Conservation (phyloP, 306 rosid genomes). For the Dicorynia guianensis region DNA sequence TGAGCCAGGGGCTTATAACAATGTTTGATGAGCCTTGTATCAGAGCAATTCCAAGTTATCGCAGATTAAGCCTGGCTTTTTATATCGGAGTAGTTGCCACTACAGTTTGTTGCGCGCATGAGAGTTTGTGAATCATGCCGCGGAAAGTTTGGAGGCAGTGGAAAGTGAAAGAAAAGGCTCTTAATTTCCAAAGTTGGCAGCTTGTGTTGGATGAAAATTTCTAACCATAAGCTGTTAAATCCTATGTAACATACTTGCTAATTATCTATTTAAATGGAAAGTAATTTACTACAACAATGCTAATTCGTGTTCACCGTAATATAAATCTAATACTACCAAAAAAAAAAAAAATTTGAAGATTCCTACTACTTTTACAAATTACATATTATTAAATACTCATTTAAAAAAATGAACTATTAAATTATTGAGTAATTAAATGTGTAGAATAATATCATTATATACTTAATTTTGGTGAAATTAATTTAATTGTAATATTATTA, state of each 20-base stretch:
- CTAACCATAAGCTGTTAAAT: constrained; percentile 30
- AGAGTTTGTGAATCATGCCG: constrained; percentile 42
- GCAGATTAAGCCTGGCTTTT: background rate
- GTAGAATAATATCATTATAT: no score
- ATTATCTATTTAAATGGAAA: constrained; percentile 28
- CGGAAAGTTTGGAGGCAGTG: constrained; percentile 31
- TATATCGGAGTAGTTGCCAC: constrained; percentile 10
- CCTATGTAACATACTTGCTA: constrained; percentile 26
- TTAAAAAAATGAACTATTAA: no score
- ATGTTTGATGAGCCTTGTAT: constrained; percentile 53
- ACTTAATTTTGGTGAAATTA: no score
- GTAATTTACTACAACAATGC: background rate
- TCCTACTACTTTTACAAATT: no score
- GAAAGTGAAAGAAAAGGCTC: constrained; percentile 25
- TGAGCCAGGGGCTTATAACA: constrained; percentile 67
- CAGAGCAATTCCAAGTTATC: constrained; percentile 24
- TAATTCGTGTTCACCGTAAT: background rate
- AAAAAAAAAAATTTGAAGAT: no score
- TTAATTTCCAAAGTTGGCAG: constrained; percentile 28
- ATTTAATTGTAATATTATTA: no score
- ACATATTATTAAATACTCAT: no score
- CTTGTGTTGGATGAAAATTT: constrained; percentile 35
- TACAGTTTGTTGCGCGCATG: constrained; percentile 29
- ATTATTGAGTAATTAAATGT: no score
- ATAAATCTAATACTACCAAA: no score